Base-by-base conservation (phyloP, 1,284 basidiomycete genomes). In the Ceratobasidium papillatum region DNA sequence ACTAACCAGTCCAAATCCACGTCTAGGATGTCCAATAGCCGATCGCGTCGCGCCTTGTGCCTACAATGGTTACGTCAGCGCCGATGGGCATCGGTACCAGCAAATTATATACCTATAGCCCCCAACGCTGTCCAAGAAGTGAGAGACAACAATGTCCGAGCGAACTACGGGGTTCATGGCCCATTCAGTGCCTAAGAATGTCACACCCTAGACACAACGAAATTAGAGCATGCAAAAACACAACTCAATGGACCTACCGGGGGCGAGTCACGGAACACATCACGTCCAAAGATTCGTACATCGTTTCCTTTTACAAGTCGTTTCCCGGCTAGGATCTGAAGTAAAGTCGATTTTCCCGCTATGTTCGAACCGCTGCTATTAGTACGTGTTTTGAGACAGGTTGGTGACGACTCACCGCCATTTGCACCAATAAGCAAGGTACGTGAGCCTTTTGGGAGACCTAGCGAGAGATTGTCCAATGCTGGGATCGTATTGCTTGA, bases 101-200 rank as follows among this genome's bases (percentile, higher is more conserved):
- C 9, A 49, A 9, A 17, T 3, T 47, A 11, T 38, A 14, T 22
- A 71, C 68, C 68, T 71, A 82, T 98, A 99, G 0, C 97, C 97
- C 27, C 97, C 97, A 1, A 99, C 94, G 22, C 94, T 96, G 81
- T 98, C 94, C 66, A 98, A 85, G 82, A 99, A 99, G 75, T 91
- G 86, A 7, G 93, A 91, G 2, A 98, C 96, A 51, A 90, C 85
- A 75, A 98, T 95, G 82, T 98, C 96, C 3, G 93, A 87, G 47
- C 96, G 89, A 1, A 99, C 97, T 65, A 99, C 96, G 0, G 96
- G 96, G 83, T 99, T 99, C 90, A 94, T 94, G 3, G 95, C 95
- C 94, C 93, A 96, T 84, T 96, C 94, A 0, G 94, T 94, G 69
- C 96, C 96, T 30, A 99, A 88, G 81, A 96, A 97, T 9, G 95